Base-by-base conservation (phyloP, 371 early-diverging fungal genomes). In the Syncephalastrum monosporum region DNA sequence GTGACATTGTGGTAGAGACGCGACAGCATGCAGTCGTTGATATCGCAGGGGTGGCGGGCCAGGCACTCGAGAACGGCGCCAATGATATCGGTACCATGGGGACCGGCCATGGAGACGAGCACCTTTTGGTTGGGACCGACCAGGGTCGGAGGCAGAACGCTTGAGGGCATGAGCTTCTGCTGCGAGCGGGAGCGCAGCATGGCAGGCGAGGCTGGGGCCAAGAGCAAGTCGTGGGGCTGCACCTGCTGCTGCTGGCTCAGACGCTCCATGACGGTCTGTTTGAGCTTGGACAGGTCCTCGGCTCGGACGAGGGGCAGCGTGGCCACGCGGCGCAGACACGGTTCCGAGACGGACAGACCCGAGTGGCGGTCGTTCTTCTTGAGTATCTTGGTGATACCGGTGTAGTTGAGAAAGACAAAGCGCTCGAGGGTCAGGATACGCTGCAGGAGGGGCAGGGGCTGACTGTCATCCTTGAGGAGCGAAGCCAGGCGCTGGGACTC, bases 21-120 rank as follows among this genome's bases (percentile, higher is more conserved):
- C 15, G 92, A 89, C 13, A 93, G 76, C 73, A 87, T 88, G 60
- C 92, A 91, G 64, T 93, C 93, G 15, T 86, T 84, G 16, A 93
- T 81, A 19, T 72, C 77, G 61, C 88, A 88, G 14, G 83, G 78
- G 65, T 89, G 85, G 33, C 77, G 79, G 43, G 89, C 85, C 16
- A 89, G 79, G 54, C 90, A 87, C 27, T 81, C 75, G 15, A 93
- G 78, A 1, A 93, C 81, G 5, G 88, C 88, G 29, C 90, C 91
- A 52, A 92, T 88, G 59, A 93, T 92, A 62, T 93, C 93, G 0
- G 93, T 93, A 47, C 93, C 93, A 63, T 93, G 93, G 5, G 90
- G 90, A 5, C 93, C 93, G 17, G 91, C 84, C 61, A 92, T 69
- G 24, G 87, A 83, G 29, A 88, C 82, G n/a, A 89, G 63, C 5